A percentile compares a stretch with the other conserved stretches of the same genome.
These are phyloP conservation scores for Fusarium avenaceum DNA, from an alignment of 2,329 filamentous ascomycete genomes.

Conservation along the genomic window DNA sequence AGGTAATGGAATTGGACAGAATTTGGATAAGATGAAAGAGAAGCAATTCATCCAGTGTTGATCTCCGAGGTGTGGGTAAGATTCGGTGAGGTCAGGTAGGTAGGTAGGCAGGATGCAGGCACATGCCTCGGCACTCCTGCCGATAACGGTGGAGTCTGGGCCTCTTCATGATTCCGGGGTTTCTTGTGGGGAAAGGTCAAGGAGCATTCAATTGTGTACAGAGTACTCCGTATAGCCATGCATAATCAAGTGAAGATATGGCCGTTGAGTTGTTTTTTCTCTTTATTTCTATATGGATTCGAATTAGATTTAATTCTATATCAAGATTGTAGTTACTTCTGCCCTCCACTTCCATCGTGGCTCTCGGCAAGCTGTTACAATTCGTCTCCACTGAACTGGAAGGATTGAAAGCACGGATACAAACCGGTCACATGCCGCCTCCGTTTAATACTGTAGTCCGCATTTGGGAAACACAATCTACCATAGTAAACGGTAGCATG, in stretches of 20 bases:
- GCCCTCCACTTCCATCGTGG: neutral
- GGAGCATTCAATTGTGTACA: neutral
- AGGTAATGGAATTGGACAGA: neutral
- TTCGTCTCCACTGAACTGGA: neutral
- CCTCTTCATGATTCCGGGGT: slow-evolving; percentile 19
- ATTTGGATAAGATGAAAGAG: slow-evolving; percentile 2
- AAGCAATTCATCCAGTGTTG: slow-evolving; percentile 13
- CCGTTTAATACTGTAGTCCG: slow-evolving; percentile 32
- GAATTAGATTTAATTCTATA: neutral
- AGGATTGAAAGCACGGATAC: neutral
- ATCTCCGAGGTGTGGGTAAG: slow-evolving; percentile 44
- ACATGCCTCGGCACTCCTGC: slow-evolving; percentile 48
- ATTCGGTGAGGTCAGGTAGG: slow-evolving; percentile 34
- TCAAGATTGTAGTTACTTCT: neutral
- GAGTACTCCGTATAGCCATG: neutral
- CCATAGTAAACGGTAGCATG: slow-evolving; percentile 27
- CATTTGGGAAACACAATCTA: neutral
- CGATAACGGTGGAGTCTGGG: slow-evolving; percentile 42
- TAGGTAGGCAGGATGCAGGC: slow-evolving; percentile 3
- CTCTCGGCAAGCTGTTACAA: neutral
- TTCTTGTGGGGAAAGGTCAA: slow-evolving; percentile 18
- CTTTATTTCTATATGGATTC: neutral
- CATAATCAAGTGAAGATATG: neutral
- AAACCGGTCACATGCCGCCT: neutral
- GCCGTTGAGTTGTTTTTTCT: neutral